phyloP scores from a whole-genome alignment of 2,329 filamentous ascomycete species.

The Scedosporium dehoogii region DNA sequence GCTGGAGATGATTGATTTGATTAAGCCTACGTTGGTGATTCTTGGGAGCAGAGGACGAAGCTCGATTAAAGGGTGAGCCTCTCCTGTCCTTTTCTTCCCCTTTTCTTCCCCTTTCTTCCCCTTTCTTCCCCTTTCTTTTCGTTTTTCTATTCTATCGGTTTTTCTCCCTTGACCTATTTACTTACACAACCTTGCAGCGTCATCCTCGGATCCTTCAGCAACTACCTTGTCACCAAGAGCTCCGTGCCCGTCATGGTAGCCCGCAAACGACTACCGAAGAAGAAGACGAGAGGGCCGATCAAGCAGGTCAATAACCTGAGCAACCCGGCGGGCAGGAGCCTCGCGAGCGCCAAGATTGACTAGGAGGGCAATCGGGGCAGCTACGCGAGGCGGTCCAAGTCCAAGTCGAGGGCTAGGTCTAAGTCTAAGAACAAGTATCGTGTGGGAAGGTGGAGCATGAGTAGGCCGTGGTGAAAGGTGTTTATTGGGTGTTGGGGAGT shows the following conservation, averaged over 20 bases:
- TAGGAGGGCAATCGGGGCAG: constrained; percentile 23
- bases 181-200: constrained; percentile 50
- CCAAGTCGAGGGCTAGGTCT: not conserved
- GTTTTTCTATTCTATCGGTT: too few species aligned
- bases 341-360: constrained; percentile 68
- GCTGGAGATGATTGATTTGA: constrained; percentile 90
- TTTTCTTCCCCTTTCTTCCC: not conserved
- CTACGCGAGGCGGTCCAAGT: not conserved
- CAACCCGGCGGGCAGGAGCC: constrained; percentile 54
- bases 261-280: constrained; percentile 78
- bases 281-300: constrained; percentile 61
- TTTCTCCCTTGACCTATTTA: constrained; percentile 1
- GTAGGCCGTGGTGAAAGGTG: not conserved
- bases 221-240: constrained; percentile 94
- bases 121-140: not conserved
- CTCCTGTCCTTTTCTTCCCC: not conserved
- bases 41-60: constrained; percentile 85
- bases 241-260: constrained; percentile 98
- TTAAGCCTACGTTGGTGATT: constrained; percentile 86
- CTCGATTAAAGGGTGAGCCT: constrained; percentile 71
- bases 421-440: not conserved
- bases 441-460: not conserved
- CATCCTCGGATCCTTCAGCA: constrained; percentile 90
- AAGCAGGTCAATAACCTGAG: constrained; percentile 74
- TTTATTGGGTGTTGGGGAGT: not conserved